Percentiles rank a stretch among this genome's conserved stretches.
Evolutionary conservation across 2,329 filamentous ascomycete genomes (phyloP).

Genomic region (Mariannaea elegans): DNA sequence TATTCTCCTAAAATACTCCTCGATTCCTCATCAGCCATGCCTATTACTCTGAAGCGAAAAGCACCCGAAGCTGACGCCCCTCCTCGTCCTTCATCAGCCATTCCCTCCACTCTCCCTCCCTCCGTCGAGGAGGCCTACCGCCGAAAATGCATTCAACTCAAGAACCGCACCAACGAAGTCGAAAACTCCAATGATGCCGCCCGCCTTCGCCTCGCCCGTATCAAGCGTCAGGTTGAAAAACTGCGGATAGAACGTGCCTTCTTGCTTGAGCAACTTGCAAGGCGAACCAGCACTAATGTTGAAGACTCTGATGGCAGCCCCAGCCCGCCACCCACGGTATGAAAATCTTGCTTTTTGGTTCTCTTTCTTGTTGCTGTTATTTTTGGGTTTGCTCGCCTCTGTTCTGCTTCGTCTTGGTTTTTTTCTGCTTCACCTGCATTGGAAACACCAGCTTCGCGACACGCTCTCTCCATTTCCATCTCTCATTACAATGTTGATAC

Average conservation of each 20-base stretch:
- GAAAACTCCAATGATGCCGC: slow-evolving; percentile 90
- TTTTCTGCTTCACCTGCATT: slow-evolving; percentile 18
- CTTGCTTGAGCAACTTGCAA: slow-evolving; percentile 75
- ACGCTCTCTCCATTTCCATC: slow-evolving; percentile 26
- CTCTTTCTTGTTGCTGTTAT: not conserved
- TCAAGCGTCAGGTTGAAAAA: slow-evolving; percentile 89
- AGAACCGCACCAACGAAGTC: slow-evolving; percentile 89
- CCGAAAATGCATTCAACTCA: slow-evolving; percentile 94
- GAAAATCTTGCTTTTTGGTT: slow-evolving; percentile 37
- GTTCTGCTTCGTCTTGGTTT: not conserved
- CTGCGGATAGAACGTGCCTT: slow-evolving; percentile 87
- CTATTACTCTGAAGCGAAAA: slow-evolving; percentile 47
- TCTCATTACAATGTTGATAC: slow-evolving; percentile 45
- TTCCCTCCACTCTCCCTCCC: slow-evolving; percentile 75
- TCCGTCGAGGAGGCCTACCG: slow-evolving; percentile 97
- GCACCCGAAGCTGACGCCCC: slow-evolving; percentile 48
- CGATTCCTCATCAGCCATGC: slow-evolving; percentile 36
- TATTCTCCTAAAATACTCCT: slow-evolving; percentile 1
- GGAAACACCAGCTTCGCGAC: slow-evolving; percentile 26
- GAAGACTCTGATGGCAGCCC: slow-evolving; percentile 83
- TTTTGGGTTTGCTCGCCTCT: not conserved
- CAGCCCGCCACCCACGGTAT: slow-evolving; percentile 80
- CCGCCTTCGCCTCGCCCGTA: slow-evolving; percentile 78
- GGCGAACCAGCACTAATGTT: slow-evolving; percentile 77
- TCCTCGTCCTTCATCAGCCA: slow-evolving; percentile 48